Conservation (phyloP, 768 basidiomycete genomes). For the Clitopilus passeckerianus region DNA sequence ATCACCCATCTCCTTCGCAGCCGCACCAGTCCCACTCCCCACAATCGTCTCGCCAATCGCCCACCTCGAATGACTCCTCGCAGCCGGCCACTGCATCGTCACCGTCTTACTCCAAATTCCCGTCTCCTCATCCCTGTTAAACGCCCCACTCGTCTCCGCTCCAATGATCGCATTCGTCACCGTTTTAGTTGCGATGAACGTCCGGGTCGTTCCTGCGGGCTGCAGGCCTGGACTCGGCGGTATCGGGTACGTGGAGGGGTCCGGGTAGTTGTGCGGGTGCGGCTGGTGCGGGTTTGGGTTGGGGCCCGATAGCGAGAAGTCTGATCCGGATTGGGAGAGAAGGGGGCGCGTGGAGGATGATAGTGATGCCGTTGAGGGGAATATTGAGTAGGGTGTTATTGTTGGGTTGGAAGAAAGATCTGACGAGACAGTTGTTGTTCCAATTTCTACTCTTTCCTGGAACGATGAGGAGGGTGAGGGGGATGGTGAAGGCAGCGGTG, state of each 20-base stretch:
- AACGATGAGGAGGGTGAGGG: constrained; percentile 26
- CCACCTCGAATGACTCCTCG: constrained; percentile 69
- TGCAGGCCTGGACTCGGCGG: constrained; percentile 4
- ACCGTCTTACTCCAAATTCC: constrained; percentile 64
- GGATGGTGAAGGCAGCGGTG: constrained; percentile 14
- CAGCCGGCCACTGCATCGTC: constrained; percentile 67
- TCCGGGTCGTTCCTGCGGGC: not conserved
- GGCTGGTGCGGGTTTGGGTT: no score
- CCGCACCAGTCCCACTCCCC: constrained; percentile 34
- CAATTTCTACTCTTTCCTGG: not conserved
- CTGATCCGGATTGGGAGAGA: constrained; percentile 13
- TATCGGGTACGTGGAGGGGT: constrained; percentile 13
- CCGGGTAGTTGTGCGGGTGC: not conserved
- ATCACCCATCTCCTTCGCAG: not conserved
- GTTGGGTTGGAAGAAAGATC: constrained; percentile 33
- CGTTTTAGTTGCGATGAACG: constrained; percentile 24
- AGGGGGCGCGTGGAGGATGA: constrained; percentile 23
- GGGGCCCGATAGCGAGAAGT: constrained; percentile 13
- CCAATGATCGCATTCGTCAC: constrained; percentile 50
- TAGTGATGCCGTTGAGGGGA: constrained; percentile 24
- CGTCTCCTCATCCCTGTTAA: constrained; percentile 42
- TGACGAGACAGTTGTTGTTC: constrained; percentile 7
- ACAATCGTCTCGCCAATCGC: constrained; percentile 71
- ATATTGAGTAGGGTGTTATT: constrained; percentile 32
- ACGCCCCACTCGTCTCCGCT: constrained; percentile 54